These are phyloP conservation scores for Simmondsia chinensis DNA, from an alignment of 148 eudicot genomes.

Conservation along the genomic window DNA sequence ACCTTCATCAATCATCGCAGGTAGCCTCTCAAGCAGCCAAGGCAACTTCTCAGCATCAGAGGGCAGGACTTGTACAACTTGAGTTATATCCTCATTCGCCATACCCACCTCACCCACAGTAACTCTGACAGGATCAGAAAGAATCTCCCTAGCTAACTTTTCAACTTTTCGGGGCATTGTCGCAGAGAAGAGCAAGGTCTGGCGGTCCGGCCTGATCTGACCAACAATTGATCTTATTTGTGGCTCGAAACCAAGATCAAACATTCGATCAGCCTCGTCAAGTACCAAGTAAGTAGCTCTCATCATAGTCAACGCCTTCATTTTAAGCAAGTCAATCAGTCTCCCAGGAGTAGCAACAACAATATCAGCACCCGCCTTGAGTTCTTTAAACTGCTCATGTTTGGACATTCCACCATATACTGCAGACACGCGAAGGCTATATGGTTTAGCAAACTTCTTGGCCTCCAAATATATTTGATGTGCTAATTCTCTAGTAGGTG, in stretches of 20 bases:
- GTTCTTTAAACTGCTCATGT: conserved; percentile 93
- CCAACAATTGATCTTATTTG: conserved; percentile 96
- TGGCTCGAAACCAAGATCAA: conserved; percentile 99
- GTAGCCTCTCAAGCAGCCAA: conserved; percentile 86
- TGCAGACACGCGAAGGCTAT: conserved; percentile 80
- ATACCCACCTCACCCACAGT: conserved; percentile 92
- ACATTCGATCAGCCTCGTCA: conserved; percentile 99
- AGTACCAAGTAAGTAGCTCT: conserved; percentile 94
- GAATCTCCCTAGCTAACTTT: conserved; percentile 90
- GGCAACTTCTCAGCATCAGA: conserved; percentile 85
- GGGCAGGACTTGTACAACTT: conserved; percentile 72
- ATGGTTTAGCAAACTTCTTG: conserved; percentile 81
- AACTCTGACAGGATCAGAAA: conserved; percentile 83
- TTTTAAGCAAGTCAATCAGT: conserved; percentile 85
- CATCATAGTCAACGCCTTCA: conserved; percentile 87
- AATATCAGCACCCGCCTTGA: conserved; percentile 86
- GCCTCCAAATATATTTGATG: conserved; percentile 95
- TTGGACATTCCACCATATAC: conserved; percentile 99
- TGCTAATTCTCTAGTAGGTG: conserved; percentile 96
- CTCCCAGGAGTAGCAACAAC: conserved; percentile 98
- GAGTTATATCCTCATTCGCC: conserved; percentile 99
- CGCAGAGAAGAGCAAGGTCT: conserved; percentile 88
- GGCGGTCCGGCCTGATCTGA: conserved; percentile 97
- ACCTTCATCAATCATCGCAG: conserved; percentile 83
- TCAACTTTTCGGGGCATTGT: conserved; percentile 97